A percentile compares a stretch with the other conserved stretches of the same genome.
These are phyloP conservation scores for Geranium rotundifolium DNA, from an alignment of 345 rosid species.

Conservation along the genomic window DNA sequence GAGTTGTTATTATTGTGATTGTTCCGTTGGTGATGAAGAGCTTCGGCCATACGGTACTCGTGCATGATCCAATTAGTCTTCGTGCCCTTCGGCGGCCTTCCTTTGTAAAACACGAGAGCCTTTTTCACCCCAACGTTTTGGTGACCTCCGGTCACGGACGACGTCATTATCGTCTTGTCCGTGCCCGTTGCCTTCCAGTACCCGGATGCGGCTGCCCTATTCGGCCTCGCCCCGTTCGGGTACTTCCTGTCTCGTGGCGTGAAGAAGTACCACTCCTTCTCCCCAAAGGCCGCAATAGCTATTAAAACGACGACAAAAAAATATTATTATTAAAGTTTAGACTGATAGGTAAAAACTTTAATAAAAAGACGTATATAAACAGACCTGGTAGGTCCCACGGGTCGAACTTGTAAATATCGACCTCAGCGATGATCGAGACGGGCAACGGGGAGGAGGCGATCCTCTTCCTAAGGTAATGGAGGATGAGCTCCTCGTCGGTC, in stretches of 20 bases:
- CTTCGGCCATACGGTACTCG: conserved; percentile 70
- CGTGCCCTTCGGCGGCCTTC: conserved; percentile 88
- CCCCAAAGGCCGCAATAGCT: conserved; percentile 74
- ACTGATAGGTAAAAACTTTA: too few relatives aligned
- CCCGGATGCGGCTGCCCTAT: conserved; percentile 93
- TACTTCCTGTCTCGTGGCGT: conserved; percentile 95
- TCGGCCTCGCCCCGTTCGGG: conserved; percentile 93
- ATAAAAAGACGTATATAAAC: too few relatives aligned
- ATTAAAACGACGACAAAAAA: neutral
- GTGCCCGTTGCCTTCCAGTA: conserved; percentile 99
- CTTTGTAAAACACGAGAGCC: conserved; percentile 46
- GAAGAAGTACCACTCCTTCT: conserved; percentile 99
- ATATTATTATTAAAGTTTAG: too few relatives aligned
- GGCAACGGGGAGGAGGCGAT: conserved; percentile 56
- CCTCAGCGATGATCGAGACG: conserved; percentile 76
- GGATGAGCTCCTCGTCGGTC: conserved; percentile 92
- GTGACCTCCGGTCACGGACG: conserved; percentile 14
- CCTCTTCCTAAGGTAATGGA: conserved; percentile 72
- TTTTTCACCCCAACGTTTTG: conserved; percentile 43
- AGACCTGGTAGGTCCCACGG: conserved; percentile 94
- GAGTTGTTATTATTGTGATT: neutral
- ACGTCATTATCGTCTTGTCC: conserved; percentile 52
- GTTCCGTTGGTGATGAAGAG: conserved; percentile 14
- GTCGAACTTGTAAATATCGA: conserved; percentile 84
- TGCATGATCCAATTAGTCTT: conserved; percentile 99